Evolutionary conservation across 164 flowering plant species (phyloP), one percentile per base, ranked within the genome.

Genomic region (Macadamia integrifolia): DNA sequence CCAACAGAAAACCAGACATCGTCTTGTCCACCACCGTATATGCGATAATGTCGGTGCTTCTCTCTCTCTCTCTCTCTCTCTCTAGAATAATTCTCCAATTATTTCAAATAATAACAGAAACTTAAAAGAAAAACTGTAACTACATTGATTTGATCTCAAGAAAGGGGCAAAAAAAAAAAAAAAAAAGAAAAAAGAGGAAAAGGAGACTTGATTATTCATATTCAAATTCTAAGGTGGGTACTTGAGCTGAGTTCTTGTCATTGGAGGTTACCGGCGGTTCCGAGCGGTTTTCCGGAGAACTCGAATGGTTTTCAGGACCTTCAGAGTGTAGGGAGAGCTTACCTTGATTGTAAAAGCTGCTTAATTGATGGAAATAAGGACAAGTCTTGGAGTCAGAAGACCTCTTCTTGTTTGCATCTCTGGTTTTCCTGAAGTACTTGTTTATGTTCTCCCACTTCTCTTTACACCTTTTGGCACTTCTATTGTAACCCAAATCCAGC

Each of bases 391-490:
- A 88, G 60, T 85, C 88, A 9, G 82, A 18, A 14, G 96, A 84
- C 79, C 96, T 85, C 78, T 88, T 90, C 86, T 82, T 90, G 81
- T 78, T 83, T 30, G 66, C 74, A 64, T 86, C 90, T 71, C 81
- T 90, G 56, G 93, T 90, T 71, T 88, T 90, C 63, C 93, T 85
- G 76, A 85, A 88, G 78, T 90, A 90, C 87, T 90, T 90, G 82
- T 88, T 90, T 50, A 90, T 88, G 78, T 89, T 89, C 74, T 89
- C 95, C 95, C 95, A 89, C 67, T 87, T 89, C 74, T 89, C 95
- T 69, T 90, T 90, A 68, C 96, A 90, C 72, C 91, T 88, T 81
- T 87, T 90, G 31, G 96, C 84, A 80, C 93, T 90, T 69, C 96
- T 87, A 72, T 79, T 80, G 67, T 88, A 90, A 0, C 93, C 93